Evolutionary conservation across 345 rosid species (phyloP), one percentile per base, ranked within the genome.

Genomic region (Lagerstroemia speciosa): DNA sequence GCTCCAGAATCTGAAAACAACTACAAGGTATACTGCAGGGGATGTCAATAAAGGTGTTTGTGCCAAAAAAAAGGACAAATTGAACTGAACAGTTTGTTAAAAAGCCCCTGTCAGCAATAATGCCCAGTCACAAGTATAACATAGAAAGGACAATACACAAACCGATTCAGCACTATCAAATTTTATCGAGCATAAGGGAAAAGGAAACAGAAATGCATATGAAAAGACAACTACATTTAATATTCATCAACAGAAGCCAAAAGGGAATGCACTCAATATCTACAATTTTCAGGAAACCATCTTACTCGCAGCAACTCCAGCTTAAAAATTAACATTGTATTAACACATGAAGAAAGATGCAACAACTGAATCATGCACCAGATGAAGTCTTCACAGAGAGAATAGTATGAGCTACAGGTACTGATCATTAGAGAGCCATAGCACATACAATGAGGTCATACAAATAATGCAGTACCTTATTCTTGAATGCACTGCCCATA

Each of bases 401-500:
- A 52, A n/a, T n/a, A 20, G 22, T 52, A 0, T 27, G 22, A n/a
- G 27, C 22, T 52, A 52, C 27, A n/a, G 26, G 22, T 52, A n/a
- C 19, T 20, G 32, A 27, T 58, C 20, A 58, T 26, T 16, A 58
- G 2, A 27, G 19, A 58, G 19, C 34, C 63, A 27, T 27, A 58
- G 63, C 60, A n/a, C 60, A 8, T 24, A 53, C 24, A 5, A 53
- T 53, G 60, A 53, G 9, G 30, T 22, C 6, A 70, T 46, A 62
- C 67, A 30, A 31, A 40, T 48, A n/a, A 4, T 36, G 72, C 48
- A 60, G 62, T 80, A 92, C 99, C 99, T 92, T 95, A 80, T 95
- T 95, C 79, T 92, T 95, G 82, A 95, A 92, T 46, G 98, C 99
- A 80, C 98, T 92, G 3, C 99, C 99, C 98, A 95, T 95, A 79